Percentiles rank a stretch among this genome's conserved stretches.
phyloP scores from a whole-genome alignment of 805 yeast genomes.

The Cyberlindnera petersonii region DNA sequence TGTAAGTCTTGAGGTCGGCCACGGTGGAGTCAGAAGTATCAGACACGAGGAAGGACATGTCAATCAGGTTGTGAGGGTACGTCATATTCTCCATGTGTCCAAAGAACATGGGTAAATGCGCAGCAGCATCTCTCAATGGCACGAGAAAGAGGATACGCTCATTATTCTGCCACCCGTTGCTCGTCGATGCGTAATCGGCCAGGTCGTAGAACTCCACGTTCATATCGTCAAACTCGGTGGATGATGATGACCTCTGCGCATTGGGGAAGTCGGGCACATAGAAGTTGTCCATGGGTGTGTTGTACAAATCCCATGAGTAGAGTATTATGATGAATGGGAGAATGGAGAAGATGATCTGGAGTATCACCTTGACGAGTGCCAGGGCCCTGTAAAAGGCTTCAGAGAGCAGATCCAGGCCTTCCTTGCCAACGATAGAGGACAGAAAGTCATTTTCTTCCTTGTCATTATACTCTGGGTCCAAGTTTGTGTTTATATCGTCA shows the following conservation, averaged over 20 bases:
- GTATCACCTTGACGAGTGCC: not conserved
- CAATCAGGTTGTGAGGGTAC: conserved; percentile 84
- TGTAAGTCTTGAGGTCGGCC: conserved; percentile 54
- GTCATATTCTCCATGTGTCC: conserved; percentile 74
- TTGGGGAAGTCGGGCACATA: conserved; percentile 36
- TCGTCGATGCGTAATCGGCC: conserved; percentile 56
- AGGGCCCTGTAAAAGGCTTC: conserved; percentile 1
- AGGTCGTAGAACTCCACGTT: conserved; percentile 72
- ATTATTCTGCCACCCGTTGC: conserved; percentile 72
- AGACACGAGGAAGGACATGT: conserved; percentile 78
- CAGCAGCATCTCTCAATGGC: conserved; percentile 88
- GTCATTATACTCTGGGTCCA: not conserved
- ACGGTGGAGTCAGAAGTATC: conserved; percentile 89
- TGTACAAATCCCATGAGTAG: conserved; percentile 14
- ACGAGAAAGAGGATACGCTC: conserved; percentile 84
- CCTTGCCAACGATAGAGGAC: not conserved
- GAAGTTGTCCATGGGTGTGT: conserved; percentile 8
- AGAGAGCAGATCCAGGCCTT: not conserved
- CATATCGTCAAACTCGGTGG: conserved; percentile 28
- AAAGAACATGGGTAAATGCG: conserved; percentile 86
- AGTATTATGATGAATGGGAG: conserved; percentile 16
- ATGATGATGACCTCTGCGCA: conserved; percentile 26
- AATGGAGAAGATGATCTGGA: conserved; percentile 7
- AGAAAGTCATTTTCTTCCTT: not conserved
- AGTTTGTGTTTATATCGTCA: conserved; percentile 2